Conservation (phyloP, 2,329 filamentous ascomycete species). For the Botrytis byssoidea region DNA sequence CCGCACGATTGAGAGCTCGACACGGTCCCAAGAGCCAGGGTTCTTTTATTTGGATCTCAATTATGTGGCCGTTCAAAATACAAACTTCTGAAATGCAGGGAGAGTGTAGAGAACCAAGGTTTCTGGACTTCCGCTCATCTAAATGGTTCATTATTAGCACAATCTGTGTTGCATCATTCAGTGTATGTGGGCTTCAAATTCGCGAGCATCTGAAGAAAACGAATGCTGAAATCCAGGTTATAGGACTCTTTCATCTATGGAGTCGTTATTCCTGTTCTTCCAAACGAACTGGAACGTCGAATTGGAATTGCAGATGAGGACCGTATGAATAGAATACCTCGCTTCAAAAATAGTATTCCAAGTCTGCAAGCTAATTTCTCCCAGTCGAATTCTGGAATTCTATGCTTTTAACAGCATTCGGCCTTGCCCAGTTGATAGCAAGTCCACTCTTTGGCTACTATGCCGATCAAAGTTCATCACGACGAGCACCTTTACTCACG, state of each 20-base stretch:
- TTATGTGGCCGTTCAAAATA: not conserved
- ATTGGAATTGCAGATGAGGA: constrained; percentile 48
- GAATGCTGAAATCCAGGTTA: constrained; percentile 10
- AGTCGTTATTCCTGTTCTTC: constrained; percentile 62
- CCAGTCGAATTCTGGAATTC: constrained; percentile 67
- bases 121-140: constrained; percentile 27
- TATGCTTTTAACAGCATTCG: constrained; percentile 67
- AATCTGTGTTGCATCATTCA: constrained; percentile 23
- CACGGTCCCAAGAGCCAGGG: not conserved
- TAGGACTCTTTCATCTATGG: constrained; percentile 59
- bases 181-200: not conserved
- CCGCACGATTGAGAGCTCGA: not conserved
- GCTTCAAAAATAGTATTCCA: not conserved
- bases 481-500: constrained; percentile 59
- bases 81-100: not conserved
- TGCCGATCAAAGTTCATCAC: constrained; percentile 59
- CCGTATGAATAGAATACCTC: constrained; percentile 16
- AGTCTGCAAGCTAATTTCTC: constrained; percentile 27
- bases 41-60: not conserved
- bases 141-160: constrained; percentile 23
- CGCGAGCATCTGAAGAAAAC: not conserved
- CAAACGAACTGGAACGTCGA: constrained; percentile 60
- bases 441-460: constrained; percentile 35
- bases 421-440: constrained; percentile 60
- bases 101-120: not conserved